These are phyloP conservation scores for Plasmodium coatneyi DNA, from an alignment of 169 alveolate species.

Conservation along the genomic window DNA sequence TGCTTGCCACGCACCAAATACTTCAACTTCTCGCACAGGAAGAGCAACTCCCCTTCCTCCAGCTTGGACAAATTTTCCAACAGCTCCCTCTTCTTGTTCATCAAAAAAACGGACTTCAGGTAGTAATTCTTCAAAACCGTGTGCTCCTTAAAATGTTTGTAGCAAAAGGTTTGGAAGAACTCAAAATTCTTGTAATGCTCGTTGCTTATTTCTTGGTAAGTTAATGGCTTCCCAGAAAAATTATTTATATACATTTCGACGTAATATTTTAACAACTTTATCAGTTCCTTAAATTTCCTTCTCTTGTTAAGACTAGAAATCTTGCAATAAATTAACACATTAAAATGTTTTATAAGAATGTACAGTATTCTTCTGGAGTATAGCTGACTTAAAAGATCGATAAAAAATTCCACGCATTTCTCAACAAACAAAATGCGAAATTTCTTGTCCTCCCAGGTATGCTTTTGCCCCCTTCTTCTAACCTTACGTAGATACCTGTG, in stretches of 20 bases:
- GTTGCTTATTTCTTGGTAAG: constrained; percentile 52
- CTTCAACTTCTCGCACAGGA: constrained; percentile 41
- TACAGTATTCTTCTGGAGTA: constrained; percentile 60
- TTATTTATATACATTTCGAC: constrained; percentile 71
- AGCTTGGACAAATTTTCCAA: constrained; percentile 32
- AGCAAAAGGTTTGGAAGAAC: constrained; percentile 53
- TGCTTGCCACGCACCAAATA: constrained; percentile 1
- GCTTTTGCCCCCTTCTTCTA: neutral
- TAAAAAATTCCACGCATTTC: constrained; percentile 70
- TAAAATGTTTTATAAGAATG: constrained; percentile 60
- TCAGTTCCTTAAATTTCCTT: constrained; percentile 52
- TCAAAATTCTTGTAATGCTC: constrained; percentile 72
- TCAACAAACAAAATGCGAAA: constrained; percentile 53
- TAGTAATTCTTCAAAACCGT: constrained; percentile 40
- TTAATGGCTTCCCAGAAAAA: constrained; percentile 67
- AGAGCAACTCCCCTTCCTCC: constrained; percentile 25
- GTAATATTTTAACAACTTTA: constrained; percentile 38
- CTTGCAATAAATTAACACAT: constrained; percentile 66
- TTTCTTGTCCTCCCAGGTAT: neutral
- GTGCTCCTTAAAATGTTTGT: constrained; percentile 63
- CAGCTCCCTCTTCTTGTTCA: constrained; percentile 66
- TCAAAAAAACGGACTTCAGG: constrained; percentile 68
- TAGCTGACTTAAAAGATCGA: constrained; percentile 67
- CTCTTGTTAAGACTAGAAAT: constrained; percentile 55
- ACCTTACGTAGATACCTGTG: neutral